A percentile compares a stretch with the other conserved stretches of the same genome.
Evolutionary conservation across 2,329 filamentous ascomycete species (phyloP).

Genomic region (Albophoma yamanashiensis): DNA sequence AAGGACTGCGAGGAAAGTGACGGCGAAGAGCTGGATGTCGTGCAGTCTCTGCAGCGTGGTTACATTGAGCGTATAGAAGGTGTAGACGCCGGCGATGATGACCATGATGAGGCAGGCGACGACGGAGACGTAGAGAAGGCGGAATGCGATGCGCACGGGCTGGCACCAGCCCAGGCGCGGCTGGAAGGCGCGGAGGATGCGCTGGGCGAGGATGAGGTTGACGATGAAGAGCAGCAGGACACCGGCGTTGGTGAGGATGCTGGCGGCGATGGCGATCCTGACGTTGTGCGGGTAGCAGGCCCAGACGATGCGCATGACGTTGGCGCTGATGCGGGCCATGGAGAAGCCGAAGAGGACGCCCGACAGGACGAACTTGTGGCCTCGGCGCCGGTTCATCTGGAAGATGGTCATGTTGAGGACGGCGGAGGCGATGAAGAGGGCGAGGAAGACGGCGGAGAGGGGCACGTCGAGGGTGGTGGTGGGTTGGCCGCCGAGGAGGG

Average conservation of each 20-base stretch:
- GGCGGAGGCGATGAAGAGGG: slow-evolving; percentile 43
- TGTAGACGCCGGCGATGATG: slow-evolving; percentile 53
- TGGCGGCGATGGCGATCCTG: slow-evolving; percentile 44
- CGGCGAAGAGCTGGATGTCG: slow-evolving; percentile 53
- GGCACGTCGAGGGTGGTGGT: slow-evolving; percentile 49
- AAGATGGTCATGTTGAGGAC: slow-evolving; percentile 48
- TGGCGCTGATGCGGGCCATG: slow-evolving; percentile 40
- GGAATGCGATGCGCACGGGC: slow-evolving; percentile 40
- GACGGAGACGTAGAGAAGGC: slow-evolving; percentile 47
- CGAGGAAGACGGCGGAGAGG: slow-evolving; percentile 51
- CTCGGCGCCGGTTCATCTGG: slow-evolving; percentile 33
- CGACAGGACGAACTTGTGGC: slow-evolving; percentile 50
- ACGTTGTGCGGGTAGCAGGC: slow-evolving; percentile 28
- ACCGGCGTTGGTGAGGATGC: slow-evolving; percentile 63
- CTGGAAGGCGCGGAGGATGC: slow-evolving; percentile 63
- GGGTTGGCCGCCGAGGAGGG: slow-evolving; percentile 48
- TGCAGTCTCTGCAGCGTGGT: slow-evolving; percentile 41
- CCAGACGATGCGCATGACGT: slow-evolving; percentile 43
- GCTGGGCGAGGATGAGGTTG: slow-evolving; percentile 68
- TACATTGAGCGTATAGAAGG: slow-evolving; percentile 53
- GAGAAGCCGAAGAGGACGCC: slow-evolving; percentile 48
- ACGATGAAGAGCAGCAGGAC: slow-evolving; percentile 66
- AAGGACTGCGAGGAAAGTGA: slow-evolving; percentile 48
- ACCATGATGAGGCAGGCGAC: slow-evolving; percentile 51
- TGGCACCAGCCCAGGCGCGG: slow-evolving; percentile 60